phyloP scores from a whole-genome alignment of 345 rosid species.

The Aquilaria sinensis region DNA sequence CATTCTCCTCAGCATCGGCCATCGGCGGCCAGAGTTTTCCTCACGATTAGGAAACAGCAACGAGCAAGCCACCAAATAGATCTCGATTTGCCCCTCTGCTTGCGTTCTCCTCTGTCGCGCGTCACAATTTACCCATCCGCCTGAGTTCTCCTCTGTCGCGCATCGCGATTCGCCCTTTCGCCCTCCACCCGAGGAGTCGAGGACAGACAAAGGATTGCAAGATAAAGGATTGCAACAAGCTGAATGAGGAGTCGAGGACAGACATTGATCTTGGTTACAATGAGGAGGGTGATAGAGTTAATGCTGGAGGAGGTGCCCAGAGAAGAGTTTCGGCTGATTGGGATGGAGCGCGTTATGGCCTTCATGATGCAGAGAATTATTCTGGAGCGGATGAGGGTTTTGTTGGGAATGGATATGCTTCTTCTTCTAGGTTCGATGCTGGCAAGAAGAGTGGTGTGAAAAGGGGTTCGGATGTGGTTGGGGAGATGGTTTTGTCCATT shows the following conservation, averaged over 20 bases:
- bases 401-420: slow-evolving; percentile 25
- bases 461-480: slow-evolving; percentile 35
- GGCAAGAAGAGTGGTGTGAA: slow-evolving; percentile 28
- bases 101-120: no score
- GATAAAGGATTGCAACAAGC: slow-evolving; percentile 21
- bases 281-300: slow-evolving; percentile 22
- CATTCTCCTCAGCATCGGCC: no score
- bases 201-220: no score
- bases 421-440: slow-evolving; percentile 27
- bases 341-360: slow-evolving; percentile 13
- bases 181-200: no score
- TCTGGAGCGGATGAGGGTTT: slow-evolving; percentile 13
- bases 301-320: slow-evolving; percentile 19
- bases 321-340: slow-evolving; percentile 10
- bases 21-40: no score
- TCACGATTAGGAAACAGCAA: no score
- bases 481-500: slow-evolving; percentile 52
- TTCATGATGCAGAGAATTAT: slow-evolving; percentile 13
- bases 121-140: no score
- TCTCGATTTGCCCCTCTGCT: no score
- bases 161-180: no score
- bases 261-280: slow-evolving; percentile 24
- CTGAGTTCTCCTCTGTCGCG: no score
- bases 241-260: slow-evolving; percentile 25
- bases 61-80: no score